A percentile compares a stretch with the other conserved stretches of the same genome.
phyloP scores from a whole-genome alignment of 805 yeast genomes.

The Candida anglica region DNA sequence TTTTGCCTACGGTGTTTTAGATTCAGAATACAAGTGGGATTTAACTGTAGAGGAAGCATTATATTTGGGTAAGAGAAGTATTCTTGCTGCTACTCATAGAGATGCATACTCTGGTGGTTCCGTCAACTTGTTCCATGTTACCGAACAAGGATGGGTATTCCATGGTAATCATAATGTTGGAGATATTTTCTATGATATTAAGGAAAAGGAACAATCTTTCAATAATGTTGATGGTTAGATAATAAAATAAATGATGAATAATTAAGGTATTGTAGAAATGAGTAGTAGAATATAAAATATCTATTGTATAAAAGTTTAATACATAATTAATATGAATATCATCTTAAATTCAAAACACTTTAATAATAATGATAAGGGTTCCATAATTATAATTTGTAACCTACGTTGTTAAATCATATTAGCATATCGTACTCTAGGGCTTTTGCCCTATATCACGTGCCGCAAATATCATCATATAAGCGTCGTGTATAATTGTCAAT shows the following conservation, averaged over 20 bases:
- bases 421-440: too few species aligned
- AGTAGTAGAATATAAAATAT: too few species aligned
- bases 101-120: slow-evolving; percentile 99
- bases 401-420: too few species aligned
- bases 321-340: too few species aligned
- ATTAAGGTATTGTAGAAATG: too few species aligned
- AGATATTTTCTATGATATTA: slow-evolving; percentile 84
- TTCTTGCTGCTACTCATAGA: slow-evolving; percentile 96
- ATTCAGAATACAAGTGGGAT: slow-evolving; percentile 90
- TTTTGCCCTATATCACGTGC: too few species aligned
- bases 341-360: too few species aligned
- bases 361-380: too few species aligned
- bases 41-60: slow-evolving; percentile 89
- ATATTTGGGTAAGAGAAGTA: slow-evolving; percentile 90
- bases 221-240: slow-evolving; percentile 60
- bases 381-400: too few species aligned
- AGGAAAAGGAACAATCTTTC: slow-evolving; percentile 84
- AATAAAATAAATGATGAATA: background rate
- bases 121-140: slow-evolving; percentile 86
- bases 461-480: too few species aligned
- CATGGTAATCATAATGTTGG: slow-evolving; percentile 96
- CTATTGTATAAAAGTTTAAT: too few species aligned
- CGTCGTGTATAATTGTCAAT: too few species aligned
- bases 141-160: slow-evolving; percentile 90
- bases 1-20: slow-evolving; percentile 97